phyloP scores from a whole-genome alignment of 345 rosid species.

The Luvunga scandens region DNA sequence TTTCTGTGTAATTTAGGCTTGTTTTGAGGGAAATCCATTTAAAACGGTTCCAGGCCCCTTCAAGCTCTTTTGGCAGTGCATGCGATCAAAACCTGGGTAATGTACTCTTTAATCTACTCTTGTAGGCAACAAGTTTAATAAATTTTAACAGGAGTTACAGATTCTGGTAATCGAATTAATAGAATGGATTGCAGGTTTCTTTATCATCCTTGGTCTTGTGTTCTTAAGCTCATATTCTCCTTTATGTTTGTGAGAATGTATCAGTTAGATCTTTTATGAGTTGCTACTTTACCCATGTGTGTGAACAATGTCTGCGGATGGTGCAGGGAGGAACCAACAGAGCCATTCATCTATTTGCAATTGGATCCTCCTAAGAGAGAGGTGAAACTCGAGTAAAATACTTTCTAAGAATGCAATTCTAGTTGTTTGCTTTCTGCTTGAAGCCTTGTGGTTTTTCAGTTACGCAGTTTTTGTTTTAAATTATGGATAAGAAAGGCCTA shows the following conservation, averaged over 20 bases:
- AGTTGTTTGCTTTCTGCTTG: not conserved
- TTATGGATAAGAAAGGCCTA: not conserved
- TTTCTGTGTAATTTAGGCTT: constrained; percentile 50
- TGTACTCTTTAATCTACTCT: constrained; percentile 15
- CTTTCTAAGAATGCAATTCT: not conserved
- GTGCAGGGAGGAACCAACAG: constrained; percentile 92
- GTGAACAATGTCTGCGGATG: constrained; percentile 20
- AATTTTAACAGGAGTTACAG: not conserved
- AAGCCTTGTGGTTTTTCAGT: not conserved
- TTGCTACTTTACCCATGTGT: not conserved
- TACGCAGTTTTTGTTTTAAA: not conserved
- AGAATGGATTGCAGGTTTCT: constrained; percentile 8
- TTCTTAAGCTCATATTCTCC: not conserved
- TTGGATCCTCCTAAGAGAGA: constrained; percentile 76
- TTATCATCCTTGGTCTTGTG: not conserved
- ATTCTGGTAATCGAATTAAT: not conserved
- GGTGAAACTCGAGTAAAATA: constrained; percentile 55
- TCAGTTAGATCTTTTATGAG: not conserved
- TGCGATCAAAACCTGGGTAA: constrained; percentile 98
- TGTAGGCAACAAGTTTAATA: not conserved
- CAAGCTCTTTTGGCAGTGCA: constrained; percentile 85
- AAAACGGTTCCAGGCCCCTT: constrained; percentile 98
- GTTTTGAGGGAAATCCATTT: constrained; percentile 96
- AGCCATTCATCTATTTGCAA: constrained; percentile 75
- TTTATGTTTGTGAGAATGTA: not conserved